Percentiles rank a stretch among this genome's conserved stretches.
These are phyloP conservation scores for Glycine tomentella DNA, from an alignment of 306 rosid genomes.

Conservation along the genomic window DNA sequence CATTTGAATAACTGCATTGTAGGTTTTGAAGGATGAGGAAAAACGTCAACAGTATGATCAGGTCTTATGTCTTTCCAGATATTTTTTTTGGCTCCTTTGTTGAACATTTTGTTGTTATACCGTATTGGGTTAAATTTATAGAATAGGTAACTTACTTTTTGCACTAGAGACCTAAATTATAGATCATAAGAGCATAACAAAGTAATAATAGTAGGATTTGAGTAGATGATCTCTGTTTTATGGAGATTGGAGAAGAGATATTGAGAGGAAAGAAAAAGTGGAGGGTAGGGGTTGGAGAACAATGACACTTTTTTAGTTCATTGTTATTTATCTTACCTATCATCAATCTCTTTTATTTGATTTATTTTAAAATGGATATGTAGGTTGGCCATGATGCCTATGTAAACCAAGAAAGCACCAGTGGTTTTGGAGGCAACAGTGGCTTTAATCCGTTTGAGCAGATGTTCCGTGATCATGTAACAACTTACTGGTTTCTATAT, in stretches of 20 bases:
- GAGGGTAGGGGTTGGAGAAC: not conserved
- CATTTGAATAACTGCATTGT: conserved; percentile 27
- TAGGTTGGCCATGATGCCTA: conserved; percentile 89
- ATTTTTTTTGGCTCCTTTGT: not conserved
- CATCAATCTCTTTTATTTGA: conserved; percentile 15
- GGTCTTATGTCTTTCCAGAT: conserved; percentile 58
- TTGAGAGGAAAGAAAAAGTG: not conserved
- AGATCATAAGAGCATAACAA: not conserved
- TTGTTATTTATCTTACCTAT: conserved; percentile 37
- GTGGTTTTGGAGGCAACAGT: conserved; percentile 65
- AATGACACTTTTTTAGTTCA: conserved; percentile 6
- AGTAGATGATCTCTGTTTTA: not conserved
- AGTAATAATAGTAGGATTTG: not conserved
- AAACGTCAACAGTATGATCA: conserved; percentile 86
- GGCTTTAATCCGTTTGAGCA: conserved; percentile 78
- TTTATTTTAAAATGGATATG: conserved; percentile 39
- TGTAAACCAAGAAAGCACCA: conserved; percentile 65
- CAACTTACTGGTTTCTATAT: conserved; percentile 13
- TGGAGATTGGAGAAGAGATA: not conserved
- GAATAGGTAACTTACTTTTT: conserved; percentile 3
- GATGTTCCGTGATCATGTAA: conserved; percentile 74
- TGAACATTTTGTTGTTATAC: not conserved
- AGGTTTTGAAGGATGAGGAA: conserved; percentile 94
- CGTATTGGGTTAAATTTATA: not conserved
- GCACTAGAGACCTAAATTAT: not conserved